Conservation (phyloP, 371 early-diverging fungal genomes). For the Mycotypha africana region DNA sequence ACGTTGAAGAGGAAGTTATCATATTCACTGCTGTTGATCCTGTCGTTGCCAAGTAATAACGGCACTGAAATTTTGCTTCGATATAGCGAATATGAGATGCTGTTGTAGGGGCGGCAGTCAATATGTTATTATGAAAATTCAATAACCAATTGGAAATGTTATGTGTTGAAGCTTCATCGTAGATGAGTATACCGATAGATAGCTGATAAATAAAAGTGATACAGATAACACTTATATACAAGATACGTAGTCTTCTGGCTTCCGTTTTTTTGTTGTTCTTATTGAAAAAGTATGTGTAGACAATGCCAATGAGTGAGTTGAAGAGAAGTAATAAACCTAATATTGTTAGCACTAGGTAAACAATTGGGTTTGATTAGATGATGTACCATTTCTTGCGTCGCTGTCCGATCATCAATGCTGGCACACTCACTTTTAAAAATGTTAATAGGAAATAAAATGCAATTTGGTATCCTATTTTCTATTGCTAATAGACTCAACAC, state of each 20-base stretch:
- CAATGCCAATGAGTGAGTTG: slow-evolving; percentile 28
- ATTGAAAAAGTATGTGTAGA: slow-evolving; percentile 26
- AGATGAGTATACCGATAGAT: slow-evolving; percentile 27
- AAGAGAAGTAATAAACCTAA: slow-evolving; percentile 33
- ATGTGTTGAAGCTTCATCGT: slow-evolving; percentile 27
- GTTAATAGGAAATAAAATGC: slow-evolving; percentile 31
- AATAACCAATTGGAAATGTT: slow-evolving; percentile 27
- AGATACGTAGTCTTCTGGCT: slow-evolving; percentile 27
- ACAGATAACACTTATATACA: slow-evolving; percentile 25
- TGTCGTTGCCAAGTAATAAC: slow-evolving; percentile 25
- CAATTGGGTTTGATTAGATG: no score
- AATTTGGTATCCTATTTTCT: slow-evolving; percentile 20
- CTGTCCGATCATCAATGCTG: no score
- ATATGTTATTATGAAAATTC: no score
- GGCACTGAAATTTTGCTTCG: slow-evolving; percentile 33
- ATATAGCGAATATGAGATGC: slow-evolving; percentile 26
- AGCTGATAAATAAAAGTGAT: slow-evolving; percentile 33
- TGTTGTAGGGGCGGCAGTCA: slow-evolving; percentile 25
- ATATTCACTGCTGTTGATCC: slow-evolving; percentile 15
- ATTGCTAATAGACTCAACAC: slow-evolving; percentile 32
- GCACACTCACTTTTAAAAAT: slow-evolving; percentile 36
- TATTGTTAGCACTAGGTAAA: slow-evolving; percentile 30
- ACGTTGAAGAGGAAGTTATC: slow-evolving; percentile 22
- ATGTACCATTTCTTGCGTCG: no score
- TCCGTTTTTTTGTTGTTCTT: no score